These are phyloP conservation scores for Leccinum fallax DNA, from an alignment of 1,284 basidiomycete species.

Conservation along the genomic window DNA sequence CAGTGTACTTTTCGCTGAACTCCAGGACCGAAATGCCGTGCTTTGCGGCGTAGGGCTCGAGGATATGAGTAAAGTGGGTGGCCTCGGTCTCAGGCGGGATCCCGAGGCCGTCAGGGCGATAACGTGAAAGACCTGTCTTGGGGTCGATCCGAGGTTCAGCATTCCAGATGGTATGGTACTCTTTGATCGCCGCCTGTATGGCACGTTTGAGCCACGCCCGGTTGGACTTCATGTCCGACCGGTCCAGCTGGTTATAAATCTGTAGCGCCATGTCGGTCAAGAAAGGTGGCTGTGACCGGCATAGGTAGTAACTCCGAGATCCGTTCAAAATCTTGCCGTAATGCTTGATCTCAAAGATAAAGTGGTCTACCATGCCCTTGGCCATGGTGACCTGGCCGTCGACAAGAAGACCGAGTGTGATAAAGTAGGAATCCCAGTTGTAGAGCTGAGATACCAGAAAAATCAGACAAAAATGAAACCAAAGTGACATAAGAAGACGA, in stretches of 20 bases:
- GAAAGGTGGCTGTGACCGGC: slow-evolving; percentile 97
- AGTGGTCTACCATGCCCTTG: slow-evolving; percentile 97
- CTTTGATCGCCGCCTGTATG: slow-evolving; percentile 96
- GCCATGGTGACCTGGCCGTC: slow-evolving; percentile 94
- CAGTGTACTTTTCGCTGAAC: slow-evolving; percentile 96
- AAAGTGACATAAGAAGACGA: slow-evolving; percentile 25
- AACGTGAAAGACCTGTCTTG: slow-evolving; percentile 92
- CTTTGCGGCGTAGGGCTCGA: slow-evolving; percentile 93
- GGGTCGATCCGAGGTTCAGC: slow-evolving; percentile 91
- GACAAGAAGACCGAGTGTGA: slow-evolving; percentile 90
- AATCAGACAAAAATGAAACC: slow-evolving; percentile 11
- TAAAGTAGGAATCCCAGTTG: slow-evolving; percentile 96
- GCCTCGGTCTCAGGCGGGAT: slow-evolving; percentile 99
- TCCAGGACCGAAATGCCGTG: slow-evolving; percentile 95
- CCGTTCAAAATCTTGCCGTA: slow-evolving; percentile 90
- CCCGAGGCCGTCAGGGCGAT: slow-evolving; percentile 91
- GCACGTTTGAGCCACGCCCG: slow-evolving; percentile 92
- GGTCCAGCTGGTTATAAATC: slow-evolving; percentile 95
- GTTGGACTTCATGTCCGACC: slow-evolving; percentile 80
- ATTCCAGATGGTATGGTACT: slow-evolving; percentile 98
- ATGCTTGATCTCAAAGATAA: slow-evolving; percentile 98
- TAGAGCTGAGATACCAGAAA: slow-evolving; percentile 56
- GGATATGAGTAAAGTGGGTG: slow-evolving; percentile 95
- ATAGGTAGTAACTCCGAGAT: slow-evolving; percentile 88
- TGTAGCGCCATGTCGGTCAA: slow-evolving; percentile 98